These are phyloP conservation scores for Ganoderma lingzhi DNA, from an alignment of 1,284 basidiomycete genomes.

Conservation along the genomic window DNA sequence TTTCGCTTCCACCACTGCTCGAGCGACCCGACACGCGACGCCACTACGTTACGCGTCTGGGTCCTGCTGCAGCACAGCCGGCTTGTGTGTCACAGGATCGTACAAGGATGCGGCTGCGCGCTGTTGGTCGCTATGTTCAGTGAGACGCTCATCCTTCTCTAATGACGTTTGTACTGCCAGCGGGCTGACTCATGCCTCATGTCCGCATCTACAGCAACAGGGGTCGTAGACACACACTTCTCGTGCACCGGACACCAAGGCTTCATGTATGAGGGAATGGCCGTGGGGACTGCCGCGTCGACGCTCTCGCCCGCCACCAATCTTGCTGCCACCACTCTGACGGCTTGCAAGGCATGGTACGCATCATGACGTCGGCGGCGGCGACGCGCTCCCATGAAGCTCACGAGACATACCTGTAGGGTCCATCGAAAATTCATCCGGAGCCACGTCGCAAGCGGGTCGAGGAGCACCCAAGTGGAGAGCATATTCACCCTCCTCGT, in stretches of 20 bases:
- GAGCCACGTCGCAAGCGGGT: not conserved
- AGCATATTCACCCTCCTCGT: not conserved
- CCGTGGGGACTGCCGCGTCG: not conserved
- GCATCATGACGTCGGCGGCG: not conserved
- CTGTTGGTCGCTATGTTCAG: not conserved
- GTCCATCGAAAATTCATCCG: not conserved
- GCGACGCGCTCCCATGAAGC: no score
- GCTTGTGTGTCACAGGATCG: not conserved
- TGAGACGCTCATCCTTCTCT: not conserved
- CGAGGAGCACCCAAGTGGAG: not conserved
- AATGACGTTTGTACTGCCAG: not conserved
- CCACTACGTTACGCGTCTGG: slow-evolving; percentile 2
- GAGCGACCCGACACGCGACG: slow-evolving; percentile 47
- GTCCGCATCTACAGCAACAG: not conserved
- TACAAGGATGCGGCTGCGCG: not conserved
- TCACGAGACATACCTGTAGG: not conserved
- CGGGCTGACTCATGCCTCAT: not conserved
- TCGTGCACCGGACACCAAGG: not conserved
- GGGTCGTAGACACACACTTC: not conserved
- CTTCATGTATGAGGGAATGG: not conserved
- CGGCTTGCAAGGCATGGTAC: not conserved
- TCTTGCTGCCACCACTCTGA: not conserved
- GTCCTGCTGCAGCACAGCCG: not conserved
- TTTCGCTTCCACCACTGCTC: slow-evolving; percentile 81
- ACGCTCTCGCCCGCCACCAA: not conserved